Evolutionary conservation across 441 rosid genomes (phyloP).

Genomic region (Hura crepitans): DNA sequence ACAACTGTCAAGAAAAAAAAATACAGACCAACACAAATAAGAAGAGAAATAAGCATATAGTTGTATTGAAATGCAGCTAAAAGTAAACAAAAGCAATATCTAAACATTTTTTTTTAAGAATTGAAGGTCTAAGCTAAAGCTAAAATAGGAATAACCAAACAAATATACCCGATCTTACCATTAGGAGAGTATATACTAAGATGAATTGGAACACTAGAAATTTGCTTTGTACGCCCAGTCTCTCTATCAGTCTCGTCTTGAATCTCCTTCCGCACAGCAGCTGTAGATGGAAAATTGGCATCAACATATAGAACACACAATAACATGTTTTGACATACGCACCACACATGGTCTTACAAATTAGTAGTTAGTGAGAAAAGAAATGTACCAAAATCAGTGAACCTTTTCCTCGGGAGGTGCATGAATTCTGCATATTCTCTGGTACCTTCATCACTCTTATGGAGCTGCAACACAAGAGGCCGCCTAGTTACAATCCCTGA

Average conservation of each 20-base stretch:
- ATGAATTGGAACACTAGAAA: slow-evolving; percentile 92
- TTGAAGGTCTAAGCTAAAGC: background rate
- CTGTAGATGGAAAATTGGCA: slow-evolving; percentile 32
- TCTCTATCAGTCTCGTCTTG: slow-evolving; percentile 95
- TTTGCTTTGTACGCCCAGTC: slow-evolving; percentile 80
- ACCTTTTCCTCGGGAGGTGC: slow-evolving; percentile 74
- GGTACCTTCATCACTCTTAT: slow-evolving; percentile 80
- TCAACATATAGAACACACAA: background rate
- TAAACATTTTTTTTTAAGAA: background rate
- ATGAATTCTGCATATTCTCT: slow-evolving; percentile 96
- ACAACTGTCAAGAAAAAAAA: slow-evolving; percentile 59
- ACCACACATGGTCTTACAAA: background rate
- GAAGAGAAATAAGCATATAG: background rate
- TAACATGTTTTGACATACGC: background rate
- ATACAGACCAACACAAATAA: background rate
- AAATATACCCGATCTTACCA: slow-evolving; percentile 39
- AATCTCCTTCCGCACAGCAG: slow-evolving; percentile 97
- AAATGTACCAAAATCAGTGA: slow-evolving; percentile 76
- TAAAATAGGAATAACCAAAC: background rate
- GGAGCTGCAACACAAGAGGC: slow-evolving; percentile 95
- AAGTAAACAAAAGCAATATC: background rate
- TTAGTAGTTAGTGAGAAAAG: background rate
- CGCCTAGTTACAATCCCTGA: slow-evolving; percentile 92
- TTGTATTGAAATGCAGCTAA: background rate
- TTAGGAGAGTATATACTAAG: slow-evolving; percentile 88